These are phyloP conservation scores for Cryptosporidium canis DNA, from an alignment of 169 alveolate genomes.

Conservation along the genomic window DNA sequence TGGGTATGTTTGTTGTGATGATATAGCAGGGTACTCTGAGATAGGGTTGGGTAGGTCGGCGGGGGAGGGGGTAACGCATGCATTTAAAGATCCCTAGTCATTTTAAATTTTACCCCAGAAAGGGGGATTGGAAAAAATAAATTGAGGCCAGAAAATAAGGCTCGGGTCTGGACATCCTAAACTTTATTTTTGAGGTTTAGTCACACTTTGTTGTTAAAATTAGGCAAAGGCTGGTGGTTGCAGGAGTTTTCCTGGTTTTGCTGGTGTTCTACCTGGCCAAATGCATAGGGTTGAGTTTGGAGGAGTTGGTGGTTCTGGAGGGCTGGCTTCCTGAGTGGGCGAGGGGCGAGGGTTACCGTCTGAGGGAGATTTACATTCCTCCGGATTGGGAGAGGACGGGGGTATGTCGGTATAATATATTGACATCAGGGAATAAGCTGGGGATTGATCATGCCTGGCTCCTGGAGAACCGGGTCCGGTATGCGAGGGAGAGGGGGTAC, in stretches of 20 bases:
- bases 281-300: neutral
- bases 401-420: constrained; percentile 5
- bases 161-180: neutral
- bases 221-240: neutral
- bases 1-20: neutral
- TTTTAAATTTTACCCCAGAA: too few relatives aligned
- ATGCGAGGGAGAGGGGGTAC: constrained; percentile 13
- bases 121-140: too few relatives aligned
- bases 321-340: constrained; percentile 67
- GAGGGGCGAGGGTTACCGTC: neutral
- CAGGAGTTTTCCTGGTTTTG: neutral
- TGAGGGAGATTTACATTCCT: constrained; percentile 28
- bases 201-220: neutral
- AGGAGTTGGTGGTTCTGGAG: neutral
- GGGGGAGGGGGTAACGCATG: constrained; percentile 2
- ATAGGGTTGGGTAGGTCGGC: neutral
- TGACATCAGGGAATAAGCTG: constrained; percentile 48
- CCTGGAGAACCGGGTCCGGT: constrained; percentile 10
- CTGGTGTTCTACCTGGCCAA: neutral
- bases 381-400: neutral
- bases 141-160: neutral
- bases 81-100: constrained; percentile 14
- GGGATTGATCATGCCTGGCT: constrained; percentile 39
- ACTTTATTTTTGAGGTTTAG: neutral
- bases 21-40: neutral